Evolutionary conservation across 139 green algal species (phyloP).

Genomic region (Chlorella sp.): DNA sequence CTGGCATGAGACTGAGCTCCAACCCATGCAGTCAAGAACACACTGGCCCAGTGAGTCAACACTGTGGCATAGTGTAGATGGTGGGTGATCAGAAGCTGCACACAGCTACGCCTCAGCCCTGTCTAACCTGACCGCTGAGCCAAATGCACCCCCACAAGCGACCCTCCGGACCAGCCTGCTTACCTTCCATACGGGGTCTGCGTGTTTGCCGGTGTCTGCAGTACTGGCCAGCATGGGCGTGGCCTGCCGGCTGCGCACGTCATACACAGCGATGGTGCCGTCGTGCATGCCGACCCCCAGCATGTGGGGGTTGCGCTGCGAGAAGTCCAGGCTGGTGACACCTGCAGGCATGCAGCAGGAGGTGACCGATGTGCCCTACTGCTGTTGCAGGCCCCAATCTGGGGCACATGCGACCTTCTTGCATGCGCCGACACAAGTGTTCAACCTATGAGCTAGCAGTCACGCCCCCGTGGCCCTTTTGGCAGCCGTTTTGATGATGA

Average conservation of each 20-base stretch:
- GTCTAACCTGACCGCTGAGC: no score
- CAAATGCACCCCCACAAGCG: no score
- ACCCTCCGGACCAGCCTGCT: no score
- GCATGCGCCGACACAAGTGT: no score
- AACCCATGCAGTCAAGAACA: no score
- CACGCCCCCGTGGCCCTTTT: not conserved
- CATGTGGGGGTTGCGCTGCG: slow-evolving; percentile 48
- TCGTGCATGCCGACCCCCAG: slow-evolving; percentile 85
- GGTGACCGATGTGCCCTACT: no score
- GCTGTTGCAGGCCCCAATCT: slow-evolving; percentile 54
- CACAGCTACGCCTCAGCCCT: no score
- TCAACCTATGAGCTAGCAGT: no score
- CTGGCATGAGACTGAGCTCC: not conserved
- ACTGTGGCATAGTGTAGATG: not conserved
- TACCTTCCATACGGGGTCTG: slow-evolving; percentile 70
- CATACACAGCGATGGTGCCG: slow-evolving; percentile 71
- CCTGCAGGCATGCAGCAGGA: slow-evolving; percentile 23
- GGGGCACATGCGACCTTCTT: no score
- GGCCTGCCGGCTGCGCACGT: slow-evolving; percentile 47
- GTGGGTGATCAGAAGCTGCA: no score
- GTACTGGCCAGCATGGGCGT: slow-evolving; percentile 46
- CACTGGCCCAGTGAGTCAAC: no score
- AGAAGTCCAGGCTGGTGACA: slow-evolving; percentile 70
- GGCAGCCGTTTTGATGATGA: not conserved
- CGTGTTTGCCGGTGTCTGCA: slow-evolving; percentile 56